phyloP scores from a whole-genome alignment of 768 basidiomycete species.

The Mycena vulgaris region DNA sequence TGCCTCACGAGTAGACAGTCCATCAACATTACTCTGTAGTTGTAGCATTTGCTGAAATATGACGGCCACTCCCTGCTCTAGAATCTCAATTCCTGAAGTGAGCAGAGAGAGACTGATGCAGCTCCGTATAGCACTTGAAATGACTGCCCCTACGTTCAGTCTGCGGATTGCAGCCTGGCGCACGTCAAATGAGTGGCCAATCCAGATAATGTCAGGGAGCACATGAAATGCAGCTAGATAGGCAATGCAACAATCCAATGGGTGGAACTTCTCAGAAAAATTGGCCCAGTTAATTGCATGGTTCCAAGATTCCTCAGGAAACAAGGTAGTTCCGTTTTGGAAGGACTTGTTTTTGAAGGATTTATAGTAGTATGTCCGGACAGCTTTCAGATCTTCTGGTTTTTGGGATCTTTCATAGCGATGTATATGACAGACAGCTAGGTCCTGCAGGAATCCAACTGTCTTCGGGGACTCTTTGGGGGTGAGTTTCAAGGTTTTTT shows the following conservation, averaged over 20 bases:
- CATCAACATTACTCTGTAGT: not conserved
- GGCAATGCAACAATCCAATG: not conserved
- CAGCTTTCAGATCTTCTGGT: too few relatives aligned
- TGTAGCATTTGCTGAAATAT: not conserved
- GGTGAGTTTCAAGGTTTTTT: not conserved
- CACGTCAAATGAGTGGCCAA: not conserved
- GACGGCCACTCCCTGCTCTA: conserved; percentile 1
- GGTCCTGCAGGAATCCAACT: not conserved
- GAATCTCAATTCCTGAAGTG: not conserved
- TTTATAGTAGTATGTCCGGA: too few relatives aligned
- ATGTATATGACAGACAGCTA: too few relatives aligned
- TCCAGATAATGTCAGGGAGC: conserved; percentile 2
- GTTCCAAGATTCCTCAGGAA: not conserved
- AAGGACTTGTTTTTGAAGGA: too few relatives aligned
- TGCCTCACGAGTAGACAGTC: not conserved
- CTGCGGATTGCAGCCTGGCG: not conserved
- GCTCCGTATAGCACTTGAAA: not conserved
- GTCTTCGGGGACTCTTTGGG: not conserved
- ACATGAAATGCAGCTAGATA: not conserved
- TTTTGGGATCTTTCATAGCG: not conserved
- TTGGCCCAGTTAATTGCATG: not conserved
- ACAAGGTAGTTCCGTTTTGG: too few relatives aligned
- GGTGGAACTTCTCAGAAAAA: not conserved
- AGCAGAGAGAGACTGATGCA: not conserved
- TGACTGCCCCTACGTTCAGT: not conserved